Base-by-base conservation (phyloP, 495 filamentous ascomycete genomes). In the Thozetella sp. region DNA sequence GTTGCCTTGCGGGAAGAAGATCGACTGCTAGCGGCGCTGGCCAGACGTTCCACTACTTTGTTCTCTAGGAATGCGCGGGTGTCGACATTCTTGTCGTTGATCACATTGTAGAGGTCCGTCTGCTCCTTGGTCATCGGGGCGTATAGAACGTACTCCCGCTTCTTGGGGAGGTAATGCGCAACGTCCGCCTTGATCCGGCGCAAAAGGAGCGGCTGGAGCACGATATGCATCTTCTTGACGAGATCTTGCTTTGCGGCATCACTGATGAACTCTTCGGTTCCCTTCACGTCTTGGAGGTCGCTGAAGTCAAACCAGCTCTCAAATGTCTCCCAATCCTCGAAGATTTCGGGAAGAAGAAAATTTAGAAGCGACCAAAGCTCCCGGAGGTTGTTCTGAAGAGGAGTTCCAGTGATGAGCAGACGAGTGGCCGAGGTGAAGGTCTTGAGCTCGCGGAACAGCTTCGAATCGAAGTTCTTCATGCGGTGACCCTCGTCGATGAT, bases 401-500 rank as follows among this genome's bases (percentile, higher is more conserved):
- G 95, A 0, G 95, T 99, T 4, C 95, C 95, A 0, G 95, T 98
- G 57, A 99, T 94, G 1, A 99, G 85, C 0, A 98, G 84, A 51
- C 95, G 83, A 57, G 94, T 97, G 2, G 93, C 90, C 0, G 94
- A 97, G 22, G 86, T 87, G 67, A 97, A 97, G 0, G 88, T 86
- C 62, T 93, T 88, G 0, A 99, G 76, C 58, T 96, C 92, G 50
- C 88, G 86, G 63, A 98, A 95, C 3, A 99, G 83, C 63, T 91
- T 90, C 54, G 93, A 95, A 63, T 99, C 91, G 67, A 96, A 90
- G 60, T 99, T 99, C 78, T 99, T 99, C 79, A 99, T 85, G 4
- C 95, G 91, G 70, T 99, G 95, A 1, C 95, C 95, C 76, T 99
- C 95, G 67, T 99, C 95, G 68, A 99, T 96, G 65, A 98, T 92